Percentiles rank a stretch among this genome's conserved stretches.
Evolutionary conservation across 345 rosid species (phyloP).

Genomic region (Syzygium grande): DNA sequence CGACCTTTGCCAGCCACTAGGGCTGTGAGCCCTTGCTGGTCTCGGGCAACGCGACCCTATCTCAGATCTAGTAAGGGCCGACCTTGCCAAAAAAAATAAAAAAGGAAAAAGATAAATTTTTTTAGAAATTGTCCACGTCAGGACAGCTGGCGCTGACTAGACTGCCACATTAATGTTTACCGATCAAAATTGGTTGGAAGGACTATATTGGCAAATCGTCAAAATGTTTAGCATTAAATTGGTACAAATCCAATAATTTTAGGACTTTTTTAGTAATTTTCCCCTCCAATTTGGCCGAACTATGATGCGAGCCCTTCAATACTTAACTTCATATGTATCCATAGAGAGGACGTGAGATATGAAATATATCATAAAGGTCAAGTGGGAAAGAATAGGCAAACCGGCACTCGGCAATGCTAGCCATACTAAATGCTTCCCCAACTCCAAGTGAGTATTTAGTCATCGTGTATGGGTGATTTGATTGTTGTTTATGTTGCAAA

Average conservation of each 20-base stretch:
- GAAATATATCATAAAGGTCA: background rate
- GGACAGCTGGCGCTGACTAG: no score
- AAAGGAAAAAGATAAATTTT: background rate
- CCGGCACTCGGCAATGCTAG: background rate
- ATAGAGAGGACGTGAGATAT: background rate
- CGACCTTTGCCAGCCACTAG: no score
- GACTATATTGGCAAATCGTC: background rate
- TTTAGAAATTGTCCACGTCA: background rate
- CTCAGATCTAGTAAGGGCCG: background rate
- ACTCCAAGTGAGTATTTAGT: background rate
- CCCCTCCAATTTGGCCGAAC: background rate
- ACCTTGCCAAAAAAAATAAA: background rate
- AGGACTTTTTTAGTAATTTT: background rate
- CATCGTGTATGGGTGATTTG: background rate
- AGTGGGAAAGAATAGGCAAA: background rate
- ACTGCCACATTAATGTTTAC: rapidly evolving
- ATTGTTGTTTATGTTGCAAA: background rate
- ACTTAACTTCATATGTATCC: background rate
- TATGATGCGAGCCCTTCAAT: background rate
- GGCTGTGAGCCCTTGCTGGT: no score
- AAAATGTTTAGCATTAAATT: background rate
- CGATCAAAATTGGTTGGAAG: no score
- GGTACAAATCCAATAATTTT: rapidly evolving
- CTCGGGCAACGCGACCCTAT: background rate
- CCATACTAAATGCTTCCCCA: background rate